Evolutionary conservation across 2,329 filamentous ascomycete genomes (phyloP).

Genomic region (Penicillium sp.): DNA sequence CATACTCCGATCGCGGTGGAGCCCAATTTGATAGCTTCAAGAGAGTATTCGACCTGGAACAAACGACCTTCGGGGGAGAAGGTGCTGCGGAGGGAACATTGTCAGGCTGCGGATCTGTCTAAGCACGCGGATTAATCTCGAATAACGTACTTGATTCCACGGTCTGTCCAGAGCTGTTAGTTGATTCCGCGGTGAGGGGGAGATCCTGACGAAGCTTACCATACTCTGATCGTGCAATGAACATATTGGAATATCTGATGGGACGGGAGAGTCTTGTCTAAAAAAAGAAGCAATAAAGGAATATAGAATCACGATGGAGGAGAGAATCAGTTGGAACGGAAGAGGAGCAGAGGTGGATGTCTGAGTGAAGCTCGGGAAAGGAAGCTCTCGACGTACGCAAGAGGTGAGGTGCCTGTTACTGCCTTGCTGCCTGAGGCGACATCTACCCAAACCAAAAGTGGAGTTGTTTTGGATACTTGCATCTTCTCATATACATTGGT

Average conservation of each 20-base stretch:
- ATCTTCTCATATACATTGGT: slow-evolving; percentile 3
- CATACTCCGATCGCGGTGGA: slow-evolving; percentile 89
- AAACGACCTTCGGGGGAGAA: slow-evolving; percentile 99
- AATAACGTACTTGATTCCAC: slow-evolving; percentile 80
- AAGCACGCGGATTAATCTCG: neutral
- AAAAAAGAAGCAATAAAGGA: slow-evolving; percentile 1
- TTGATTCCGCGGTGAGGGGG: slow-evolving; percentile 12
- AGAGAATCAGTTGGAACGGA: slow-evolving; percentile 3
- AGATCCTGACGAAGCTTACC: slow-evolving; percentile 52
- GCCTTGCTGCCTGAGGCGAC: slow-evolving; percentile 18
- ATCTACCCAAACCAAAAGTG: slow-evolving; percentile 10
- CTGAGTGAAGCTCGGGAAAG: slow-evolving; percentile 21
- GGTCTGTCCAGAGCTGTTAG: slow-evolving; percentile 52
- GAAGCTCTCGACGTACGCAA: slow-evolving; percentile 33
- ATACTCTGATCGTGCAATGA: slow-evolving; percentile 99
- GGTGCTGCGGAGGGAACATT: slow-evolving; percentile 54
- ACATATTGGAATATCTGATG: slow-evolving; percentile 62
- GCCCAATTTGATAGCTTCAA: slow-evolving; percentile 99
- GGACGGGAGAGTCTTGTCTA: slow-evolving; percentile 2
- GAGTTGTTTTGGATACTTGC: slow-evolving; percentile 13
- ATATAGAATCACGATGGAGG: slow-evolving; percentile 5
- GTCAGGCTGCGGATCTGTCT: slow-evolving; percentile 18
- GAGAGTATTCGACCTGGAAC: slow-evolving; percentile 99
- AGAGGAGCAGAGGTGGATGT: slow-evolving; percentile 16
- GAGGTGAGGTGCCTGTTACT: slow-evolving; percentile 26